phyloP scores from a whole-genome alignment of 2,329 filamentous ascomycete species.

The Colletotrichum theobromicola region DNA sequence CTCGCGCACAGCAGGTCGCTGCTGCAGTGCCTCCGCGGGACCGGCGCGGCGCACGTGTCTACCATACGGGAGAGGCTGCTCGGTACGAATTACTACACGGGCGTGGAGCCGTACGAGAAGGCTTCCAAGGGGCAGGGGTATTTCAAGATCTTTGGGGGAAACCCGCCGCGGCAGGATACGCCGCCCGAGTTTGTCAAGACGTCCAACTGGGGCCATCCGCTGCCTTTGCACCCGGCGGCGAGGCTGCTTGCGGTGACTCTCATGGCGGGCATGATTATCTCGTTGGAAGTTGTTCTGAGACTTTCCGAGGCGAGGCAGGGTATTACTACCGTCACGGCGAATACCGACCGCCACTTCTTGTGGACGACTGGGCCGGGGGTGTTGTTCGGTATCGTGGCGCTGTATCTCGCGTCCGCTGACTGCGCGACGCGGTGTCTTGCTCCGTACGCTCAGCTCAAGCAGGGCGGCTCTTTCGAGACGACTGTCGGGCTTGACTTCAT shows the following conservation, averaged over 20 bases:
- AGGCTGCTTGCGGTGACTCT: constrained; percentile 30
- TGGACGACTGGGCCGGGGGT: constrained; percentile 40
- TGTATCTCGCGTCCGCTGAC: constrained; percentile 36
- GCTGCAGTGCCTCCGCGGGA: constrained; percentile 37
- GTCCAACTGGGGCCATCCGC: constrained; percentile 32
- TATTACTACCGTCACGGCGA: constrained; percentile 29
- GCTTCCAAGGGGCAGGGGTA: constrained; percentile 26
- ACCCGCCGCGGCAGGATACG: constrained; percentile 7
- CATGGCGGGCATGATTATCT: constrained; percentile 34
- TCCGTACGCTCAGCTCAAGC: constrained; percentile 34
- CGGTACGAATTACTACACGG: constrained; percentile 33
- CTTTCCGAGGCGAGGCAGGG: constrained; percentile 33
- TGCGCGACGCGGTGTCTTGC: constrained; percentile 36
- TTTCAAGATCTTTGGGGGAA: constrained; percentile 27
- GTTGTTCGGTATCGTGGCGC: constrained; percentile 30
- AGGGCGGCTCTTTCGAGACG: constrained; percentile 30
- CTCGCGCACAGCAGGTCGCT: constrained; percentile 39
- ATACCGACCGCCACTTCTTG: constrained; percentile 34
- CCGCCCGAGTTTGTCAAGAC: constrained; percentile 21
- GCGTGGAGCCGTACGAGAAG: constrained; percentile 40
- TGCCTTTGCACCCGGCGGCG: constrained; percentile 31
- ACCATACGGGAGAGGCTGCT: constrained; percentile 31
- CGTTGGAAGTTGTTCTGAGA: constrained; percentile 37
- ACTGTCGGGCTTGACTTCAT: constrained; percentile 36
- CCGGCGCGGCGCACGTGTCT: constrained; percentile 34